Percentiles rank a stretch among this genome's conserved stretches.
Conservation (phyloP, 2,329 filamentous ascomycete species). For the Arachnomyces sp. region DNA sequence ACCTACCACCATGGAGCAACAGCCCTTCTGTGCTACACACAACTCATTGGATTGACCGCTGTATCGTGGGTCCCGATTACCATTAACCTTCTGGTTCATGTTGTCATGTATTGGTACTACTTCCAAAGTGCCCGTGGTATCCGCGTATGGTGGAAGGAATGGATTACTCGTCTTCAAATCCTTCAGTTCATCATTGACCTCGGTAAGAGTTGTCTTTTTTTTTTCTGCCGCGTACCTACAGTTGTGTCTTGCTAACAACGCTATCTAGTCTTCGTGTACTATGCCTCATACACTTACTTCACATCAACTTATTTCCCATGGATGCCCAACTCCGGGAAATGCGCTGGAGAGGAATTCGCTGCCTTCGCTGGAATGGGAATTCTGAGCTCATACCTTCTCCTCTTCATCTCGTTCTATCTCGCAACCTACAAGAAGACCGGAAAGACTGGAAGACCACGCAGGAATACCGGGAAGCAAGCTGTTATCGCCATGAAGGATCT, state of each 20-base stretch:
- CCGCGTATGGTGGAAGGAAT: slow-evolving; percentile 96
- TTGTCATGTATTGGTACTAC: slow-evolving; percentile 99
- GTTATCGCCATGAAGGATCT: slow-evolving; percentile 76
- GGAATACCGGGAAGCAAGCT: slow-evolving; percentile 69
- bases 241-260: slow-evolving; percentile 7
- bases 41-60: slow-evolving; percentile 76
- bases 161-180: slow-evolving; percentile 91
- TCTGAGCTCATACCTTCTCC: slow-evolving; percentile 79
- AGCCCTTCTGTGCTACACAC: slow-evolving; percentile 86
- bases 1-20: slow-evolving; percentile 94
- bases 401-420: slow-evolving; percentile 93
- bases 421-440: slow-evolving; percentile 70
- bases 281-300: slow-evolving; percentile 90
- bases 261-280: slow-evolving; percentile 78
- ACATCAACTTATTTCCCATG: slow-evolving; percentile 73
- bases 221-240: not conserved
- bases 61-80: slow-evolving; percentile 87
- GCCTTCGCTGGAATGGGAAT: slow-evolving; percentile 81
- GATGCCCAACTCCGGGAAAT: slow-evolving; percentile 70
- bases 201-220: slow-evolving; percentile 51
- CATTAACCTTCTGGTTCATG: slow-evolving; percentile 81
- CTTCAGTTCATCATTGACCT: slow-evolving; percentile 90
- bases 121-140: slow-evolving; percentile 90
- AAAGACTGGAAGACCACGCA: slow-evolving; percentile 29
- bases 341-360: slow-evolving; percentile 86